Percentiles rank a stretch among this genome's conserved stretches.
Conservation (phyloP, 345 rosid genomes). For the Sapria himalayana region DNA sequence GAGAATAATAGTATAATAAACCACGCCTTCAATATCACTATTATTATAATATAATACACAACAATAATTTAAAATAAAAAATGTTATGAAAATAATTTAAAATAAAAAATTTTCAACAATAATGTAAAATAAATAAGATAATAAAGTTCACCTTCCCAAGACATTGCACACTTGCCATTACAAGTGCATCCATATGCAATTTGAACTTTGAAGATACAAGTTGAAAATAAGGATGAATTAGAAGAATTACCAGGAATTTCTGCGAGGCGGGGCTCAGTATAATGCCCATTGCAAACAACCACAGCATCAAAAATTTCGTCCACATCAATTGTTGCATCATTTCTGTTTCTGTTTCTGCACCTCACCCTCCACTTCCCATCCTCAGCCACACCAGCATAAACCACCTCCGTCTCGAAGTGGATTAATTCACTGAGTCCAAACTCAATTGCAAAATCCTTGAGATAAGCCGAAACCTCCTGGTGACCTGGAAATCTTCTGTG, state of each 20-base stretch:
- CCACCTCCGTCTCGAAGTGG: conserved; percentile 38
- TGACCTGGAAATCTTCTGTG: conserved; percentile 62
- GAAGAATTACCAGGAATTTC: conserved; percentile 29
- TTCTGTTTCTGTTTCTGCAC: conserved; percentile 14
- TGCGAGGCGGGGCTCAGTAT: conserved; percentile 44
- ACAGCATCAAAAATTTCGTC: conserved; percentile 53
- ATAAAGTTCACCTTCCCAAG: too few species aligned
- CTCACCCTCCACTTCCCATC: conserved; percentile 34
- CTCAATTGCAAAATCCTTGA: conserved; percentile 38
- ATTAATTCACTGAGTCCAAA: conserved; percentile 42
- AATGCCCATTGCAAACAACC: conserved; percentile 56
- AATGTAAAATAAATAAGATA: too few species aligned
- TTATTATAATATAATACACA: too few species aligned
- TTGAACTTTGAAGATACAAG: too few species aligned
- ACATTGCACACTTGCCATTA: too few species aligned
- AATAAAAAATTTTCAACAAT: too few species aligned
- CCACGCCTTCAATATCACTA: too few species aligned
- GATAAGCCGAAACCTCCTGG: conserved; percentile 40
- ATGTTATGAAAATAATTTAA: too few species aligned
- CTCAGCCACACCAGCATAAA: conserved; percentile 18
- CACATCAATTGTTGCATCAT: not conserved
- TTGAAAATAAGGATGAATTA: not conserved
- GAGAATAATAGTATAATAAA: too few species aligned
- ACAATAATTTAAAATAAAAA: too few species aligned
- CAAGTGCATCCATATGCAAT: too few species aligned